Percentiles rank a stretch among this genome's conserved stretches.
Evolutionary conservation across 1,139 yeast species (phyloP).

Genomic region (Komagataea norvegica): DNA sequence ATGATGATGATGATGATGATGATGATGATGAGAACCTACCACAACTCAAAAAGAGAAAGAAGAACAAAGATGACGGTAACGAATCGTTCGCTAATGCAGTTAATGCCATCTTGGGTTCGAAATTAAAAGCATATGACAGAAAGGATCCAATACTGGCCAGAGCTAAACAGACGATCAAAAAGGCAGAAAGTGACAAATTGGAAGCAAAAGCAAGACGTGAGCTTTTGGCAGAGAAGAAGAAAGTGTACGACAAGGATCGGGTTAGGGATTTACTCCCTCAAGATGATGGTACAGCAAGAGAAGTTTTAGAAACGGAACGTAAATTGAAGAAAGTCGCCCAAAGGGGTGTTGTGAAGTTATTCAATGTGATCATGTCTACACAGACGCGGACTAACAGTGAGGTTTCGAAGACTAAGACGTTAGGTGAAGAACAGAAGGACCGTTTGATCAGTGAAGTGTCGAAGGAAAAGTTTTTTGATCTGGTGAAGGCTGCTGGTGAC

Average conservation of each 20-base stretch:
- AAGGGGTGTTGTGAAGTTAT: conserved; percentile 86
- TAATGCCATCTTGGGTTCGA: conserved; percentile 78
- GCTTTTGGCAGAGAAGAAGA: conserved; percentile 66
- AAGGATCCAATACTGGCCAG: conserved; percentile 86
- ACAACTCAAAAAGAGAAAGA: conserved; percentile 45
- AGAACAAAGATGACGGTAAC: conserved; percentile 62
- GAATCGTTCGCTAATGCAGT: conserved; percentile 77
- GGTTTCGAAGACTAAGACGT: conserved; percentile 30
- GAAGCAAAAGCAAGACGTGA: conserved; percentile 80
- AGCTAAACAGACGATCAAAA: conserved; percentile 60
- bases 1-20: conserved; percentile 29
- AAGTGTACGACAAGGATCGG: conserved; percentile 61
- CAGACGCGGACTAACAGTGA: conserved; percentile 56
- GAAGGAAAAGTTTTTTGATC: conserved; percentile 83
- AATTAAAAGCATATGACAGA: conserved; percentile 82
- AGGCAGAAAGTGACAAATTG: conserved; percentile 73
- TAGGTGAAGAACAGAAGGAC: conserved; percentile 39
- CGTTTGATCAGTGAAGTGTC: conserved; percentile 74
- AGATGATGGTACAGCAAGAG: conserved; percentile 44
- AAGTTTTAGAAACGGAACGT: conserved; percentile 63
- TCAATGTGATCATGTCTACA: conserved; percentile 84
- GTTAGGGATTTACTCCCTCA: conserved; percentile 62
- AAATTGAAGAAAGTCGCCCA: conserved; percentile 80
- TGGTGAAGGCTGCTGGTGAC: conserved; percentile 76
- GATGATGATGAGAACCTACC: conserved; percentile 41